These are phyloP conservation scores for Aspergillus quadricinctus DNA, from an alignment of 2,329 filamentous ascomycete species.

Conservation along the genomic window DNA sequence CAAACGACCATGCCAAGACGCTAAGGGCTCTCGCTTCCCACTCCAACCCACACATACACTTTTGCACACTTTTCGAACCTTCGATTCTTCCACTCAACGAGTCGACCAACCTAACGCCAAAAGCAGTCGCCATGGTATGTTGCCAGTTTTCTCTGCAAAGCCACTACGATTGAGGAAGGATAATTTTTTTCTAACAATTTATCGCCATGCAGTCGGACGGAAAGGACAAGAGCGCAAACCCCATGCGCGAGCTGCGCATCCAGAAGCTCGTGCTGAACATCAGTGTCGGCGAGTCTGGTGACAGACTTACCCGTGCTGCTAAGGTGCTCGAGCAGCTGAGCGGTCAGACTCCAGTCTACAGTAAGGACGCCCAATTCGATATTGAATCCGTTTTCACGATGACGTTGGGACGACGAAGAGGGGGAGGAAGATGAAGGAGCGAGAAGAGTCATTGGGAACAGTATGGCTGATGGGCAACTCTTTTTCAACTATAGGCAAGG, in stretches of 20 bases:
- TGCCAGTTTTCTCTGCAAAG: slow-evolving; percentile 1
- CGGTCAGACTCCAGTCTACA: slow-evolving; percentile 99
- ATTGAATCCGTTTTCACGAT: neutral
- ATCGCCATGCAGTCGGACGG: slow-evolving; percentile 58
- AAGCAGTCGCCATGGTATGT: slow-evolving; percentile 48
- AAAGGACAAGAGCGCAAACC: slow-evolving; percentile 81
- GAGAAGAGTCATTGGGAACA: neutral
- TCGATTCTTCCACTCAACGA: slow-evolving; percentile 30
- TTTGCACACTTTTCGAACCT: slow-evolving; percentile 31
- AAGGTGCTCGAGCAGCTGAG: slow-evolving; percentile 99
- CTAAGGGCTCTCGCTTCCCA: slow-evolving; percentile 37
- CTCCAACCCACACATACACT: slow-evolving; percentile 32
- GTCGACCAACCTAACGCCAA: slow-evolving; percentile 37
- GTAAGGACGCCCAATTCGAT: slow-evolving; percentile 51
- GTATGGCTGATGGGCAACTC: slow-evolving; percentile 15
- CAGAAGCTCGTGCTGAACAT: slow-evolving; percentile 99
- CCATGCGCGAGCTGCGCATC: slow-evolving; percentile 99
- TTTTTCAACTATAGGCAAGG: slow-evolving; percentile 68
- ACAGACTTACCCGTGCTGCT: slow-evolving; percentile 98
- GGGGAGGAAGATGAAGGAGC: slow-evolving; percentile 1
- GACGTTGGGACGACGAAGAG: neutral
- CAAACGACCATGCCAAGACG: slow-evolving; percentile 28
- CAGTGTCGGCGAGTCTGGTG: slow-evolving; percentile 99
- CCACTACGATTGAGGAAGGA: slow-evolving; percentile 2
- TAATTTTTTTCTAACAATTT: slow-evolving; percentile 10